Conservation (phyloP, 2,329 filamentous ascomycete species). For the Sphaerostilbella broomeana region DNA sequence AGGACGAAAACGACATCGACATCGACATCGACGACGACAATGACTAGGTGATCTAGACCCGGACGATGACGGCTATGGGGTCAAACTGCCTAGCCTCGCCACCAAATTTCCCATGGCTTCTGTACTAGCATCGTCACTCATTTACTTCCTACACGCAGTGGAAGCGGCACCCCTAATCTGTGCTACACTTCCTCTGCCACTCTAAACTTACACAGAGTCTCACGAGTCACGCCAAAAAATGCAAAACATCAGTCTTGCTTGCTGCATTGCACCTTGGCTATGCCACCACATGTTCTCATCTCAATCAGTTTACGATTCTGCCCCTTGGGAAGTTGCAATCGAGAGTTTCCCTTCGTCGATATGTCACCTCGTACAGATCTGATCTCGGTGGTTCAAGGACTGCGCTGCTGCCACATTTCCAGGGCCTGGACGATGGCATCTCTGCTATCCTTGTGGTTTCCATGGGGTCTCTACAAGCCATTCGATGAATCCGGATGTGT, state of each 20-base stretch:
- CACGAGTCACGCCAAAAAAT: conserved; percentile 9
- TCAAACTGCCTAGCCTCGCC: too few relatives aligned
- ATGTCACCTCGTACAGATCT: conserved; percentile 14
- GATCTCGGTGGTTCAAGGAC: background rate
- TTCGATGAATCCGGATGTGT: background rate
- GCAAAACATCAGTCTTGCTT: conserved; percentile 12
- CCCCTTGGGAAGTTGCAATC: background rate
- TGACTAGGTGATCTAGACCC: too few relatives aligned
- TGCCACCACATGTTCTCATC: conserved; percentile 2
- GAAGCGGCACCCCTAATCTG: conserved; percentile 11
- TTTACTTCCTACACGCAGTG: conserved; percentile 6
- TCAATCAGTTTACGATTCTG: background rate
- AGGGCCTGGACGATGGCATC: background rate
- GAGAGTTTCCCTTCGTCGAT: conserved; percentile 4
- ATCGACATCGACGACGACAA: too few relatives aligned
- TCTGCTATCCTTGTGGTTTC: background rate
- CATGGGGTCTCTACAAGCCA: background rate
- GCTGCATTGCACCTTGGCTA: conserved; percentile 1
- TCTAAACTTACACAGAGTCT: conserved; percentile 5
- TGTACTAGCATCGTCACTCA: background rate
- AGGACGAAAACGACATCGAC: too few relatives aligned
- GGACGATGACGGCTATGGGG: too few relatives aligned
- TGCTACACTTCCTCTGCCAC: conserved; percentile 2
- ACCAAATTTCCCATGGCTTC: too few relatives aligned
- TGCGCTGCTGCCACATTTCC: background rate